Base-by-base conservation (phyloP, 805 yeast genomes). In the Citeromyces matritensis region DNA sequence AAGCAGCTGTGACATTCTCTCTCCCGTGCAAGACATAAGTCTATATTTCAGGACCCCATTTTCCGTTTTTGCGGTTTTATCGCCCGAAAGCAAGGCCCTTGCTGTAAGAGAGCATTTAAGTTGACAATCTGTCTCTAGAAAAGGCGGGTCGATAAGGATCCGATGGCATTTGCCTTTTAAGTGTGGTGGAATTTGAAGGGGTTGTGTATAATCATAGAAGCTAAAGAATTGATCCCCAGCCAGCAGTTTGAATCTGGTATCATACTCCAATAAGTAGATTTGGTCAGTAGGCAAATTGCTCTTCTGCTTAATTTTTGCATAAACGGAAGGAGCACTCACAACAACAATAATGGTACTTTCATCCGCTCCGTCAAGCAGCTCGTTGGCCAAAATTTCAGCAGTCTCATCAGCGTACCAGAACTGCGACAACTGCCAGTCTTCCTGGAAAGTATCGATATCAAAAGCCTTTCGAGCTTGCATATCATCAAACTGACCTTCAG, bases 391-490 rank as follows among this genome's bases (percentile, higher is more conserved):
- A 1, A 54, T 46, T 32, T 63, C 65, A 0, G 95, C 85, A 1
- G 95, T 85, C 3, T 58, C 53, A 37, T 83, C 86, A 35, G 65
- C 57, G 47, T 83, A 85, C 85, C 96, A 85, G 55, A 85, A 85
- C 51, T 85, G 96, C 1, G 94, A 83, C 25, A 86, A 60, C 46
- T 83, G 91, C 96, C 96, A 85, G 53, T 85, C 94, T 52, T 85
- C 95, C 46, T 79, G 63, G 51, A 85, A 85, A 25, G 71, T 61
- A 33, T 76, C 82, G 52, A 86, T 86, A 13, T 51, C 35, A 9
- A 47, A 32, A 9, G 33, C 25, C 14, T 29, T 24, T 15, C 26
- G 21, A 10, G 24, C 19, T 14, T 39, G 35, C 30, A 51, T 43
- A n/a, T 45, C 42, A n/a, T 60, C 65, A 40, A 59, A 69, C 5